phyloP scores from a whole-genome alignment of 1,139 yeast genomes.

The Zygosaccharomyces sapae region DNA sequence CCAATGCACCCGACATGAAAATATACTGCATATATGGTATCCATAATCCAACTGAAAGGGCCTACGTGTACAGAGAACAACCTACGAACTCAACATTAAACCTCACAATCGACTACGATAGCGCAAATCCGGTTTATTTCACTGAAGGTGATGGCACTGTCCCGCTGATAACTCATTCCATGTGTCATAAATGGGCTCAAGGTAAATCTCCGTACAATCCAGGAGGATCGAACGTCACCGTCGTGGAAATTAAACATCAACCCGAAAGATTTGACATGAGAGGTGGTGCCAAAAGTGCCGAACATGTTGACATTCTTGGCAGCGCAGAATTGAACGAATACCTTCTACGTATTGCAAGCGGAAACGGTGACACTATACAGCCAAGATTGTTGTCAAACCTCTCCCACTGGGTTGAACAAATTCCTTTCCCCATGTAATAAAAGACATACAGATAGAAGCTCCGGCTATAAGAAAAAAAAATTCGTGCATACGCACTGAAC shows the following conservation, averaged over 20 bases:
- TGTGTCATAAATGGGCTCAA: conserved; percentile 83
- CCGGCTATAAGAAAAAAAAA: not conserved
- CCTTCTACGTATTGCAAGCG: conserved; percentile 75
- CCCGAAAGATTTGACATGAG: conserved; percentile 91
- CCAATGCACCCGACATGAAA: conserved; percentile 90
- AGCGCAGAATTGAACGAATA: conserved; percentile 88
- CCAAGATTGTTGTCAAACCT: conserved; percentile 59
- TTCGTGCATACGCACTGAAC: conserved; percentile 1
- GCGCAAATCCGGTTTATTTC: conserved; percentile 61
- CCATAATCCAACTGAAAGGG: conserved; percentile 92
- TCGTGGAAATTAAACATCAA: conserved; percentile 88
- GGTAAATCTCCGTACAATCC: conserved; percentile 74
- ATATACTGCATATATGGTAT: conserved; percentile 90
- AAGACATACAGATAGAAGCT: not conserved
- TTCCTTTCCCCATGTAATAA: conserved; percentile 36
- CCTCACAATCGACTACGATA: conserved; percentile 58
- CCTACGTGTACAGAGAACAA: conserved; percentile 76
- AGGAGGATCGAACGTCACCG: conserved; percentile 61
- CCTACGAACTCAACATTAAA: conserved; percentile 49
- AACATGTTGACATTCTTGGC: conserved; percentile 94
- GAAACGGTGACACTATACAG: conserved; percentile 62
- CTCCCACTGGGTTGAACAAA: conserved; percentile 43
- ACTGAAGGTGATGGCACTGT: conserved; percentile 98
- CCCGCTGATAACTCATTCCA: conserved; percentile 74
- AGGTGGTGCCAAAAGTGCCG: conserved; percentile 97